Percentiles rank a stretch among this genome's conserved stretches.
These are phyloP conservation scores for Graphiopsis chlorocephala DNA, from an alignment of 2,329 filamentous ascomycete species.

Conservation along the genomic window DNA sequence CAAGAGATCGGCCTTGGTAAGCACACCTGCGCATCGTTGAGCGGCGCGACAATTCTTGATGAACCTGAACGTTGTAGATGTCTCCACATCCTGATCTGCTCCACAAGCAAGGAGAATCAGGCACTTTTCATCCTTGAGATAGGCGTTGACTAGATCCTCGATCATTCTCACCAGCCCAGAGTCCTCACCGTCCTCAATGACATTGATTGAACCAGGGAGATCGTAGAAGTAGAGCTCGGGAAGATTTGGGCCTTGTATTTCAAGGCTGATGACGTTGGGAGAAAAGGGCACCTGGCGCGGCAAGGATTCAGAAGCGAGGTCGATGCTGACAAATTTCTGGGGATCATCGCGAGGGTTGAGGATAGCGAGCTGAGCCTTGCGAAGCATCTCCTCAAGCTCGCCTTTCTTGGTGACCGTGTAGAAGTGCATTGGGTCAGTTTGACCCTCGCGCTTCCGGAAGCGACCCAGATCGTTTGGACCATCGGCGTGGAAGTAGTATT, in stretches of 20 bases:
- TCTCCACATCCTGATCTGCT: conserved; percentile 76
- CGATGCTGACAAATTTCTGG: conserved; percentile 35
- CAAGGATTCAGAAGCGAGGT: background rate
- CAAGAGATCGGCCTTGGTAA: conserved; percentile 81
- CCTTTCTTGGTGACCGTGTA: conserved; percentile 59
- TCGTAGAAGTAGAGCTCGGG: conserved; percentile 81
- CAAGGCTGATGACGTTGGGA: conserved; percentile 74
- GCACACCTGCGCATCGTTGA: conserved; percentile 53
- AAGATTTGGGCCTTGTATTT: conserved; percentile 69
- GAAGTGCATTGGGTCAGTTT: conserved; percentile 53
- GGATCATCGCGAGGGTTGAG: conserved; percentile 62
- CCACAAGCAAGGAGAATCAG: conserved; percentile 75
- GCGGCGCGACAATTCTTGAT: conserved; percentile 46
- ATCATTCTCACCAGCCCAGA: conserved; percentile 70
- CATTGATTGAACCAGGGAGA: conserved; percentile 76
- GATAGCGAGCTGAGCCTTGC: conserved; percentile 73
- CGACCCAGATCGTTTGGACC: background rate
- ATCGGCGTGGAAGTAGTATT: conserved; percentile 46
- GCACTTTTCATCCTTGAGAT: conserved; percentile 66
- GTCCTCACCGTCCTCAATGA: conserved; percentile 59
- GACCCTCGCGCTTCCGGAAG: background rate
- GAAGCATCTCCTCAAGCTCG: conserved; percentile 65
- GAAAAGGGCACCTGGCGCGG: conserved; percentile 64
- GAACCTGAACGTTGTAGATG: conserved; percentile 66
- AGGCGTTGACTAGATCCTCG: conserved; percentile 65